phyloP scores from a whole-genome alignment of 805 yeast genomes.

The Wickerhamomyces strasburgensis region DNA sequence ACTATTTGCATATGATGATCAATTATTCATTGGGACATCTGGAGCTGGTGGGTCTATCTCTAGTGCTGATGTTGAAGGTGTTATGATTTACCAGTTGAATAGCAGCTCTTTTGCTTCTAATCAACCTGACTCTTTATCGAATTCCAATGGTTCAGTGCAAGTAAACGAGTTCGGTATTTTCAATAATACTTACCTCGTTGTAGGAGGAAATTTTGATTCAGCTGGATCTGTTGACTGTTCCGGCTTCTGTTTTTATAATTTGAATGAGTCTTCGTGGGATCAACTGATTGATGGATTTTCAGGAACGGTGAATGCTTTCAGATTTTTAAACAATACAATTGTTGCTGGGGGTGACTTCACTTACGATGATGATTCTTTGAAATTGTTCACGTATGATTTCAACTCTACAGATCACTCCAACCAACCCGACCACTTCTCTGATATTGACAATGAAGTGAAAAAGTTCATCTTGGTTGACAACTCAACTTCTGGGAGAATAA shows the following conservation, averaged over 20 bases:
- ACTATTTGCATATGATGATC: conserved; percentile 16
- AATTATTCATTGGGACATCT: conserved; percentile 40
- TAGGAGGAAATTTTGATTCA: conserved; percentile 67
- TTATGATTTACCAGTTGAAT: conserved; percentile 48
- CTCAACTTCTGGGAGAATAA: conserved; percentile 36
- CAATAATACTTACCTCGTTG: conserved; percentile 43
- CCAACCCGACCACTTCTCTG: conserved; percentile 20
- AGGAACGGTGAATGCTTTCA: conserved; percentile 54
- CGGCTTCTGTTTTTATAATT: conserved; percentile 62
- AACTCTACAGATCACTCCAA: conserved; percentile 27
- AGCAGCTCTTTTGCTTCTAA: conserved; percentile 20
- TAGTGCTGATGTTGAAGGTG: conserved; percentile 33
- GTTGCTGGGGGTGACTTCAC: conserved; percentile 53
- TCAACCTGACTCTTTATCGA: conserved; percentile 13
- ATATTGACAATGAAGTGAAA: conserved; percentile 23
- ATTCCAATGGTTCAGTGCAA: conserved; percentile 26
- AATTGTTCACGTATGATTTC: conserved; percentile 55
- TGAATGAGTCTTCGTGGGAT: conserved; percentile 50
- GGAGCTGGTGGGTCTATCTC: conserved; percentile 30
- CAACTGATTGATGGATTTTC: conserved; percentile 31
- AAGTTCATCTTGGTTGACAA: conserved; percentile 45
- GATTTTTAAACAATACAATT: conserved; percentile 39
- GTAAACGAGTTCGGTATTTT: conserved; percentile 33
- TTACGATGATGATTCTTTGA: conserved; percentile 28
- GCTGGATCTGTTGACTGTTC: conserved; percentile 56